Base-by-base conservation (phyloP, 2,329 filamentous ascomycete genomes). In the Botrytis hyacinthi region DNA sequence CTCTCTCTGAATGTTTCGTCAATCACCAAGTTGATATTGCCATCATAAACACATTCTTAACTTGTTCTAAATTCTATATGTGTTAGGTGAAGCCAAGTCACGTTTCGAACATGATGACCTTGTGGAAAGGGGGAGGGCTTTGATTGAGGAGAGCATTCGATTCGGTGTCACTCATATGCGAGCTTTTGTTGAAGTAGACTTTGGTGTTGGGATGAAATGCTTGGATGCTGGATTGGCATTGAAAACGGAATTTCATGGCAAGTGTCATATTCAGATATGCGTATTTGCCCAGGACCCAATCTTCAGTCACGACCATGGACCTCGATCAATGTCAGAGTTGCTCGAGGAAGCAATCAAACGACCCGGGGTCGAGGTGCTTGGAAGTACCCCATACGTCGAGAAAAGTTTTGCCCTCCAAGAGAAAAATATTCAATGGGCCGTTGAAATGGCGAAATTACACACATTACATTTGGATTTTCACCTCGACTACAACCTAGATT, bases 331-430 rank as follows among this genome's bases (percentile, higher is more conserved):
- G 76, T 83, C 85, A 51, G 75, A 76, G 8, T 76, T 90, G 14
- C 84, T 91, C 76, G 78, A 83, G 32, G 75, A 82, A 3, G 86
- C 89, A 22, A 80, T 87, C 8, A 77, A 79, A 7, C 81, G 78
- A 26, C 80, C 80, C 3, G 82, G 80, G 3, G 85, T 93, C 2
- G 88, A 88, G 60, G 91, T 86, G 0, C 78, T 93, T 32, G 91
- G 91, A 4, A 89, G 88, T 68, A 92, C 91, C 1, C 91, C 91
- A 0, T 93, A 93, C 77, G 91, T 93, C 2, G 92, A 94, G 80
- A 79, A 82, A 8, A 32, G 80, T 82, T 16, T 84, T 86, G 74
- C 83, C 85, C 35, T 66, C 26, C 51, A 48, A 44, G 51, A 66
- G 70, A 79, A 80, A 67, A 93, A 93, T 77, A 87, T 92, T 29